Evolutionary conservation across 2,329 filamentous ascomycete genomes (phyloP), one percentile per base, ranked within the genome.

Genomic region (Phialophora tarda): DNA sequence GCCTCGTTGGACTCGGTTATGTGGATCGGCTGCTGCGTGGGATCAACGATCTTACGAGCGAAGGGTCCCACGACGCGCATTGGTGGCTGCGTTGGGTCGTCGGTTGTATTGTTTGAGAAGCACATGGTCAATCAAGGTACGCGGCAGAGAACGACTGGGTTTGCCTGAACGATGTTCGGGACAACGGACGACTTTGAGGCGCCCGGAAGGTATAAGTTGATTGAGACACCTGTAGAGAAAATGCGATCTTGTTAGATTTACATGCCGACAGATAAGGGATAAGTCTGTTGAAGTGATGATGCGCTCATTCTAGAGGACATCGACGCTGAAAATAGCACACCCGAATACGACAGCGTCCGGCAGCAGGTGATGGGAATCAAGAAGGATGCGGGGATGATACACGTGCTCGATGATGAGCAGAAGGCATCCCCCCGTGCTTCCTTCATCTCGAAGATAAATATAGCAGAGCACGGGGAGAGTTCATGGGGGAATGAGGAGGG

Each of bases 61-160:
- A 34, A 48, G 21, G n/a, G 48, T 2, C 47, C 47, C 14, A 56
- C 56, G 23, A 64, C 48, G 34, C 55, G 62, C 26, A 67, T 60
- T 3, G 67, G 61, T n/a, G 66, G 62, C 53, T 69, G 64, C 38
- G 67, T 69, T 4, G 67, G 67, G 38, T 69, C 67, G 48, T 62
- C 50, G 21, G 44, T 28, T n/a, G 66, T 50, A 28, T 38, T 56
- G 34, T n/a, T 55, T 11, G 55, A 24, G 51, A 69, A 67, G 57
- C 67, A 69, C 67, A 69, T 69, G 53, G 21, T 68, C 23, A 30
- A 21, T 17, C 30, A 30, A 11, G 24, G 26, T 12, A 50, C 14
- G 28, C 23, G 38, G 14, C 17, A n/a, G 38, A 44, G 2, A n/a
- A n/a, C 38, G 17, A n/a, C 17, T 4, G 38, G 6, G 17, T 44